Conservation (phyloP, 352 stramenopile genomes). For the Phytophthora citricola region DNA sequence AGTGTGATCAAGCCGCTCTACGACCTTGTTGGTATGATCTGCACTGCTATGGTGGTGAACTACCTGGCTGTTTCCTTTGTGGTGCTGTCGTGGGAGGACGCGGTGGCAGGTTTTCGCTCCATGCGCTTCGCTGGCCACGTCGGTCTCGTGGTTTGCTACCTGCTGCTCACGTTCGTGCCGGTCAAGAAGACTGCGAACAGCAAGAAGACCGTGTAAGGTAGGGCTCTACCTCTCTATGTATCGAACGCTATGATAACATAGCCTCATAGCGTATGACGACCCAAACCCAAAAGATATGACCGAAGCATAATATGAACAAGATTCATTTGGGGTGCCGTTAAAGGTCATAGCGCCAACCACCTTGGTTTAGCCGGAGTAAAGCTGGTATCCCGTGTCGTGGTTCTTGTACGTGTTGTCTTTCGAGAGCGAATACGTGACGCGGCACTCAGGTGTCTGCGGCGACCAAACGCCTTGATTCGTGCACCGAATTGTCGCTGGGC, state of each 20-base stretch:
- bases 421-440: slow-evolving; percentile 45
- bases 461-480: slow-evolving; percentile 50
- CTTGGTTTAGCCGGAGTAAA: slow-evolving; percentile 59
- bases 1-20: slow-evolving; percentile 60
- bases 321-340: slow-evolving; percentile 14
- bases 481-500: slow-evolving; percentile 40
- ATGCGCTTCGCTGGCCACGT: slow-evolving; percentile 71
- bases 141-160: slow-evolving; percentile 44
- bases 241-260: no score
- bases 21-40: slow-evolving; percentile 60
- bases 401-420: slow-evolving; percentile 72
- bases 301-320: slow-evolving; percentile 26
- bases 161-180: slow-evolving; percentile 48
- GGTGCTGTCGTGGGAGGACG: slow-evolving; percentile 67
- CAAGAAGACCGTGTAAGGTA: slow-evolving; percentile 43
- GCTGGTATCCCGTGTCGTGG: slow-evolving; percentile 52
- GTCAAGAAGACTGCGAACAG: slow-evolving; percentile 42
- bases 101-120: slow-evolving; percentile 54
- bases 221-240: slow-evolving; percentile 11
- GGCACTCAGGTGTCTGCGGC: slow-evolving; percentile 41
- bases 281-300: slow-evolving; percentile 1
- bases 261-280: slow-evolving; percentile 4
- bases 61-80: slow-evolving; percentile 80
- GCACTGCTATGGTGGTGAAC: slow-evolving; percentile 70
- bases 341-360: background rate